phyloP scores from a whole-genome alignment of 805 yeast genomes.

The Schizosaccharomyces japonicus region DNA sequence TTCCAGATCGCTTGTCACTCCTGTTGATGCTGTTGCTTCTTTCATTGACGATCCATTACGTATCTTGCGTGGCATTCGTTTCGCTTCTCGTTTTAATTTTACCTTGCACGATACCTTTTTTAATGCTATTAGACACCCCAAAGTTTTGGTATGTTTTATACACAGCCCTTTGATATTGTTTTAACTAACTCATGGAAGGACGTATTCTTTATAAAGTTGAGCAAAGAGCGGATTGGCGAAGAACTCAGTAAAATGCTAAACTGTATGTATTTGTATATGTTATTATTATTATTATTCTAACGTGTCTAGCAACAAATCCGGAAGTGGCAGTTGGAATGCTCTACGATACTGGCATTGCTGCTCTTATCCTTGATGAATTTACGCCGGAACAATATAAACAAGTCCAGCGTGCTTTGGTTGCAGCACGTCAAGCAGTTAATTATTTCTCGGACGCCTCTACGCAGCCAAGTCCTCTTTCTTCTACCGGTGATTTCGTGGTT shows the following conservation, averaged over 20 bases:
- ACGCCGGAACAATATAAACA: constrained; percentile 10
- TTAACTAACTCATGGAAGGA: no score
- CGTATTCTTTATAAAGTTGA: constrained; percentile 64
- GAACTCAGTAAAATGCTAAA: constrained; percentile 58
- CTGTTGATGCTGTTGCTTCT: constrained; percentile 62
- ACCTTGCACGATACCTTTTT: constrained; percentile 31
- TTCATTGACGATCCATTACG: constrained; percentile 86
- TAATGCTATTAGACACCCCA: constrained; percentile 36
- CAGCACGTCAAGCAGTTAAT: constrained; percentile 6
- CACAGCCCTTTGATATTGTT: no score
- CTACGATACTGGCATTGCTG: constrained; percentile 7
- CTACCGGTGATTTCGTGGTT: neutral
- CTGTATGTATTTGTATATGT: no score
- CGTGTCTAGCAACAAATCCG: no score
- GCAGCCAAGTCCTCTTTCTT: neutral
- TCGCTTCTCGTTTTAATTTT: constrained; percentile 60
- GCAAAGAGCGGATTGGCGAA: constrained; percentile 72
- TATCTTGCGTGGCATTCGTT: constrained; percentile 61
- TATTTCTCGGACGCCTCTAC: constrained; percentile 1
- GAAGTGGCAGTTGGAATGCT: constrained; percentile 10
- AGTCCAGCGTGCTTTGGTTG: constrained; percentile 6
- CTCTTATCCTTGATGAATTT: constrained; percentile 8
- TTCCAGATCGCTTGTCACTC: constrained; percentile 58
- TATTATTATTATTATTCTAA: no score
- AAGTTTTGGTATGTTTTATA: constrained; percentile 33